phyloP scores from a whole-genome alignment of 345 rosid species.

The Erucastrum elatum region DNA sequence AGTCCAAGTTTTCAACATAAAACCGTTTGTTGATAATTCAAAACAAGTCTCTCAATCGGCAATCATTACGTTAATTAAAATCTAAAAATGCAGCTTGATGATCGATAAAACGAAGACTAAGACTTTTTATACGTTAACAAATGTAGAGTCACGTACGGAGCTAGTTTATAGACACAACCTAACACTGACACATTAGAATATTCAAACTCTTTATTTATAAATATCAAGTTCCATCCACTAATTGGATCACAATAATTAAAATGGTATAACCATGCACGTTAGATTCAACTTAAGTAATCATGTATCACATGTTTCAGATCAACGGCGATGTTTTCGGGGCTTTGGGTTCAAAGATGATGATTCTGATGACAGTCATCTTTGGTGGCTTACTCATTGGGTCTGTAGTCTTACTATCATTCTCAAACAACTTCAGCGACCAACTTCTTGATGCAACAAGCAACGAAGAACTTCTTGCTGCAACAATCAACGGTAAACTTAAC shows the following conservation, averaged over 20 bases:
- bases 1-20: slow-evolving; percentile 9
- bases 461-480: not conserved
- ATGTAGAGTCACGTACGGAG: slow-evolving; percentile 23
- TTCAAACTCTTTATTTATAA: not conserved
- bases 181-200: slow-evolving; percentile 20
- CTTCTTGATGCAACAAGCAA: slow-evolving; percentile 14
- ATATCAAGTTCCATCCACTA: not conserved
- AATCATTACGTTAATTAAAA: not conserved
- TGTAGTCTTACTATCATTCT: not conserved
- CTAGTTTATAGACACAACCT: slow-evolving; percentile 27
- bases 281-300: slow-evolving; percentile 24
- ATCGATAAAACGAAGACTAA: slow-evolving; percentile 9
- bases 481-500: slow-evolving; percentile 10
- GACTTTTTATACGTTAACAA: slow-evolving; percentile 19
- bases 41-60: slow-evolving; percentile 7
- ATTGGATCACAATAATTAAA: not conserved
- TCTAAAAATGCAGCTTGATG: slow-evolving; percentile 8
- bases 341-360: slow-evolving; percentile 26
- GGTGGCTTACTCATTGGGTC: slow-evolving; percentile 20
- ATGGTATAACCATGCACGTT: slow-evolving; percentile 5
- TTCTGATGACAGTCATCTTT: slow-evolving; percentile 9
- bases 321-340: slow-evolving; percentile 15
- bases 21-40: not conserved
- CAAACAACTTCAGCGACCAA: slow-evolving; percentile 17
- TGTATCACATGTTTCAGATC: slow-evolving; percentile 29